Evolutionary conservation across 768 basidiomycete genomes (phyloP).

Genomic region (Pulveroboletus frians): DNA sequence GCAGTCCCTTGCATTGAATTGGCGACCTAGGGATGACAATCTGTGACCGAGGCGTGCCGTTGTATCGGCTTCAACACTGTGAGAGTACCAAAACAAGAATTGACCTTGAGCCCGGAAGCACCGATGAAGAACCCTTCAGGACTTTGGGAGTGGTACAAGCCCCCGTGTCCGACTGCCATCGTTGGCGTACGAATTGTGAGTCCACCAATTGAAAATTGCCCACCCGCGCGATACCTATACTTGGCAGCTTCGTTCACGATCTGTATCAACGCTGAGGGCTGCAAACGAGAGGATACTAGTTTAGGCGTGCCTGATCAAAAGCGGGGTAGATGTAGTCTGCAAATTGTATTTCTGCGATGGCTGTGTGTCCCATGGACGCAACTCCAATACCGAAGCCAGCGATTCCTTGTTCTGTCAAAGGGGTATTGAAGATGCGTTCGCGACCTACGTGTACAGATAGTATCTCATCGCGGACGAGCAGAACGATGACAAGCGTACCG

Average conservation of each 20-base stretch:
- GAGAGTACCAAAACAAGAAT: background rate
- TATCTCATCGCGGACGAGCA: background rate
- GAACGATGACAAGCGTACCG: slow-evolving; percentile 42
- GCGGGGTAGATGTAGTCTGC: slow-evolving; percentile 91
- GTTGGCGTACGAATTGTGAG: slow-evolving; percentile 82
- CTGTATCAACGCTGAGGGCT: slow-evolving; percentile 33
- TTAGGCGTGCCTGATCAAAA: slow-evolving; percentile 74
- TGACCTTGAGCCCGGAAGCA: slow-evolving; percentile 81
- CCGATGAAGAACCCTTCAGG: slow-evolving; percentile 95
- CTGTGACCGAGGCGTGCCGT: slow-evolving; percentile 13
- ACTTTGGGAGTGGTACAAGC: slow-evolving; percentile 90
- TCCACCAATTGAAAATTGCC: slow-evolving; percentile 74
- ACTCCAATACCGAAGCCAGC: slow-evolving; percentile 92
- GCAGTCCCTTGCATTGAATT: slow-evolving; percentile 90
- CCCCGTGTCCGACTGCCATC: slow-evolving; percentile 92
- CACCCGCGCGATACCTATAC: slow-evolving; percentile 84
- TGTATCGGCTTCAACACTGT: background rate
- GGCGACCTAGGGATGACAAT: slow-evolving; percentile 93
- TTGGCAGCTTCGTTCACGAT: slow-evolving; percentile 96
- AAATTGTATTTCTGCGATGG: slow-evolving; percentile 92
- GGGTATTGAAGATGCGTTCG: slow-evolving; percentile 94
- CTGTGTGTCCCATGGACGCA: slow-evolving; percentile 89
- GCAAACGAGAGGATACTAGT: background rate
- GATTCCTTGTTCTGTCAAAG: slow-evolving; percentile 88
- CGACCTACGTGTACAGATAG: slow-evolving; percentile 45